Evolutionary conservation across 139 green algal genomes (phyloP).

Genomic region (Chlamydomonas urium): DNA sequence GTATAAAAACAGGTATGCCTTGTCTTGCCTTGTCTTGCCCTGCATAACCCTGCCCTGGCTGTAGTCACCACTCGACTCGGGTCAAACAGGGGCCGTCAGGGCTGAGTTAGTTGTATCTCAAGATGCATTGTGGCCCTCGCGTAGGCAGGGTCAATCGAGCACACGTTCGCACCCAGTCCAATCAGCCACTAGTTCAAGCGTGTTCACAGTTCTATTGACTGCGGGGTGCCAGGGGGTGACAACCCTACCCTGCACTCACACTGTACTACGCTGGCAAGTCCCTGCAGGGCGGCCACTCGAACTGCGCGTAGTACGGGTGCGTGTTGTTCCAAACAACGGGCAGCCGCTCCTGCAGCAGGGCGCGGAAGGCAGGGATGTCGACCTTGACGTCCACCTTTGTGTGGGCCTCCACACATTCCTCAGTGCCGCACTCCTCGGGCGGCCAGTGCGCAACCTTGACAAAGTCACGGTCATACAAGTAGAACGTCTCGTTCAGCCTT

Average conservation of each 20-base stretch:
- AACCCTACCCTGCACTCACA: neutral
- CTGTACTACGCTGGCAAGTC: neutral
- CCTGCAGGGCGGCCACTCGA: conserved; percentile 3
- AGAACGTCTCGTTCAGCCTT: conserved; percentile 68
- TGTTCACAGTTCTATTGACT: neutral
- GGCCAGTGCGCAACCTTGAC: conserved; percentile 64
- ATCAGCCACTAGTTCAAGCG: neutral
- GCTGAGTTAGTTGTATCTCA: no score
- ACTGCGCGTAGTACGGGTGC: neutral
- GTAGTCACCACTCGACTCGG: no score
- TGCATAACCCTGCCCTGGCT: no score
- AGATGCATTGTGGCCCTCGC: no score
- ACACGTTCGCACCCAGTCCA: no score
- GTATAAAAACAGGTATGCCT: no score
- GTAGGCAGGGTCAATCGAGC: no score
- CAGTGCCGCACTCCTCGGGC: conserved; percentile 54
- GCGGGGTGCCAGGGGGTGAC: neutral
- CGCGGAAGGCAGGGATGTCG: conserved; percentile 48
- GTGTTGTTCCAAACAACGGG: conserved; percentile 11
- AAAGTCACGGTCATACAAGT: conserved; percentile 60
- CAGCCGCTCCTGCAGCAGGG: conserved; percentile 36
- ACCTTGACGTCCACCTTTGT: conserved; percentile 78
- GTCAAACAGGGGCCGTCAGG: no score
- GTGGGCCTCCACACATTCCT: conserved; percentile 84
- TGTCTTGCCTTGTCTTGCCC: no score